phyloP scores from a whole-genome alignment of 1,139 yeast species.

The Sugiyamaella grinbergsii region DNA sequence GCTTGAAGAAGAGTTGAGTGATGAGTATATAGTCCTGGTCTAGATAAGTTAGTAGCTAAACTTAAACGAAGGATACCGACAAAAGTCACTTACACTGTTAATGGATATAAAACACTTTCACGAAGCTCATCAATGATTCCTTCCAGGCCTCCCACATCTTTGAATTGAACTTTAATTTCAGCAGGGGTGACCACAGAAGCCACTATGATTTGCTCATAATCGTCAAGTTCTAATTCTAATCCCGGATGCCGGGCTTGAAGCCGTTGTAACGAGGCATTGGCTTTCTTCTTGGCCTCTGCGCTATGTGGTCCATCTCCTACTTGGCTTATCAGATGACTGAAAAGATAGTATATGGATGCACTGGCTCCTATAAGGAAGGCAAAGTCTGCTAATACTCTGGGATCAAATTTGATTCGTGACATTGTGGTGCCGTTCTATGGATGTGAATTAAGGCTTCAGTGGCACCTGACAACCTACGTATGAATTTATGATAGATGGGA shows the following conservation, averaged over 20 bases:
- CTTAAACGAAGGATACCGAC: not conserved
- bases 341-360: constrained; percentile 72
- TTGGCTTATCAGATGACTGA: constrained; percentile 51
- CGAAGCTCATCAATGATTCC: constrained; percentile 77
- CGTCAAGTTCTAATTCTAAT: constrained; percentile 60
- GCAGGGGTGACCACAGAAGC: constrained; percentile 81
- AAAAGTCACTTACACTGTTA: constrained; percentile 51
- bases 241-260: constrained; percentile 62
- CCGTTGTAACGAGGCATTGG: constrained; percentile 61
- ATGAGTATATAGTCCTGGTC: constrained; percentile 33
- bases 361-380: constrained; percentile 80
- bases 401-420: constrained; percentile 29
- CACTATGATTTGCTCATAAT: constrained; percentile 75
- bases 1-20: constrained; percentile 64
- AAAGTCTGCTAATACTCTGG: constrained; percentile 55
- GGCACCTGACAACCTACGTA: too few relatives aligned
- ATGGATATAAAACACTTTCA: constrained; percentile 86
- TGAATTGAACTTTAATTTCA: constrained; percentile 73
- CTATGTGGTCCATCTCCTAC: constrained; percentile 33
- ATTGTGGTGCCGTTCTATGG: not conserved
- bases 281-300: constrained; percentile 64
- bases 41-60: not conserved
- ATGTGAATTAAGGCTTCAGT: too few relatives aligned
- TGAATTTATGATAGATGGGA: too few relatives aligned
- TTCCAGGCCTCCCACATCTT: constrained; percentile 88